phyloP scores from a whole-genome alignment of 768 basidiomycete genomes.

The Cystofilobasidium capitatum region DNA sequence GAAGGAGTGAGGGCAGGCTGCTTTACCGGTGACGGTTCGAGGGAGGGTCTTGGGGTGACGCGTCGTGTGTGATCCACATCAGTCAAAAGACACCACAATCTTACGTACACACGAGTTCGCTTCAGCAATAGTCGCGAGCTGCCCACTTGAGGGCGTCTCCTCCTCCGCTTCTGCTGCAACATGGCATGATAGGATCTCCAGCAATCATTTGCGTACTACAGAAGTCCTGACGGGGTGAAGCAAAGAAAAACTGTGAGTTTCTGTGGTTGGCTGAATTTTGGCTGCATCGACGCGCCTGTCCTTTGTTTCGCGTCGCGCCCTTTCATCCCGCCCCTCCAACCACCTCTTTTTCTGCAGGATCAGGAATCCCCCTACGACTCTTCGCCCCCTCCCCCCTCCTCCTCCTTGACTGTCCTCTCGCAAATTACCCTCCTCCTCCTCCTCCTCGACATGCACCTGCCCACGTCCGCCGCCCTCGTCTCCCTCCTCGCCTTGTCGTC shows the following conservation, averaged over 20 bases:
- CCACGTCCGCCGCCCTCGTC: conserved; percentile 6
- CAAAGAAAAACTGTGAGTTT: no score
- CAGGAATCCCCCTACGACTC: background rate
- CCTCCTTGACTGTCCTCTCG: background rate
- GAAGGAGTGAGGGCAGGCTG: background rate
- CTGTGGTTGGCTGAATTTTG: no score
- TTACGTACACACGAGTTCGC: no score
- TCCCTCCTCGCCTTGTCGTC: background rate
- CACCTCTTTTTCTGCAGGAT: background rate
- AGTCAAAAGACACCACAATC: no score
- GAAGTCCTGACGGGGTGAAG: background rate
- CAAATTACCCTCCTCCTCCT: background rate
- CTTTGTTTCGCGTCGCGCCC: background rate
- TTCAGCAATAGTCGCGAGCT: no score
- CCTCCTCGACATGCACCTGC: background rate
- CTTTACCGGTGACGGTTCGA: no score
- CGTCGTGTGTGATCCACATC: no score
- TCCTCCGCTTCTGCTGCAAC: no score
- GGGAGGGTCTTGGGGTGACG: no score
- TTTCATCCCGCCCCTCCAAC: background rate
- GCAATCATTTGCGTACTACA: background rate
- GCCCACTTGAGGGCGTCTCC: no score
- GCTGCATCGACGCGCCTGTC: background rate
- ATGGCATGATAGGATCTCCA: no score
- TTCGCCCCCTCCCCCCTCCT: background rate